Evolutionary conservation across 2,329 filamentous ascomycete genomes (phyloP), one percentile per base, ranked within the genome.

Genomic region (Aspergillus awamori): DNA sequence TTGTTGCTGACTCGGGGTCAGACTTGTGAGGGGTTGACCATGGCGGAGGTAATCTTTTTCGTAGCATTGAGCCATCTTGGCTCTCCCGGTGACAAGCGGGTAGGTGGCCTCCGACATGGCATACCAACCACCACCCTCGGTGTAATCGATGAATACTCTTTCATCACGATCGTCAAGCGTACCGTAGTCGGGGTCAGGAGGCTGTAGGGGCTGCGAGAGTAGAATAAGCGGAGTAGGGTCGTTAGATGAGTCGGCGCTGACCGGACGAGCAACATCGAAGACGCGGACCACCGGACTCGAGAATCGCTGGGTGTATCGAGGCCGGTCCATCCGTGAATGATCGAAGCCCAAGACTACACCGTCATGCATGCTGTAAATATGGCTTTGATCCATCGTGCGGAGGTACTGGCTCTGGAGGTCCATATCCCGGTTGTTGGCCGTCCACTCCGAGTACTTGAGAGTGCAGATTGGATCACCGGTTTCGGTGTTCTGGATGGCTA

Each of bases 361-460:
- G 68, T 98, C 91, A 69, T 93, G 91, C 68, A 88, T 88, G 66
- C 89, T 92, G 67, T 94, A 94, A 54, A 98, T 89, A 77, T 98
- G 97, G 63, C 90, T 90, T 67, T 91, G 88, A 74, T 98, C 93
- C 73, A 93, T 89, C 0, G 93, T 92, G 10, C 82, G 79, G 13
- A 85, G 85, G 71, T 98, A 95, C 72, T 98, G 92, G 53, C 86
- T 86, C 69, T 92, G 88, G 6, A 99, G 86, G 73, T 99, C 95
- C 65, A 86, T 86, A 76, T 99, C 94, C 63, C 89, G 91, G 61
- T 90, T 96, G 76, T 99, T 99, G 13, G 93, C 91, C 0, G 88
- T 89, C 95, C 95, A 99, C 75, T 99, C 95, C 10, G 92, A 90
- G 73, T 96, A 99, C 66, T 88, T 93, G 67, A 99, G 86, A 0